Evolutionary conservation across 2,329 filamentous ascomycete genomes (phyloP), one percentile per base, ranked within the genome.

Genomic region (Hypoxylon sp.): DNA sequence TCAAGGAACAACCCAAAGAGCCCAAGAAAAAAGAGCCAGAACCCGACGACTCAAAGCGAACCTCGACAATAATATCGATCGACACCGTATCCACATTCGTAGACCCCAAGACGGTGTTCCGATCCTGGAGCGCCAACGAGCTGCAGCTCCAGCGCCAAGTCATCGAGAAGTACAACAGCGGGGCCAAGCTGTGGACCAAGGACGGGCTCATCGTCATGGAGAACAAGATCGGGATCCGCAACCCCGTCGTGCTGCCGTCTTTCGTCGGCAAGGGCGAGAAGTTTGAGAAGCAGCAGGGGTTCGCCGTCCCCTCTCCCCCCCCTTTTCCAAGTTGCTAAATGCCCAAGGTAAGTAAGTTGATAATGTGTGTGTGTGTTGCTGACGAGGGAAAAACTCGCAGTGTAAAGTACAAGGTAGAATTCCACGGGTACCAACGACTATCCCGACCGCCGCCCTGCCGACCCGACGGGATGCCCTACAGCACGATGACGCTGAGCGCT

Each of bases 81-180:
- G n/a, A 20, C 12, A 35, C 17, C 6, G 11, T 7, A 1, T 11
- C 17, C 17, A 34, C n/a, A n/a, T 19, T 30, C 12, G 17, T 38
- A 12, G 44, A 34, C 4, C 20, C 26, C 1, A 20, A 11, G 6
- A 19, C 7, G 7, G 29, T 40, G 7, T 45, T 40, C 32, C 25
- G 29, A 19, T 3, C 3, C 4, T 58, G 55, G 51, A 2, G 38
- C 1, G 55, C 55, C 13, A 7, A 19, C 7, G 47, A 59, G 8
- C 51, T 59, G 35, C 7, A 40, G 9, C 19, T 32, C n/a, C 55
- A 59, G 19, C 36, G 51, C 11, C 11, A 43, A n/a, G 51, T 56
- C 21, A 56, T 59, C 29, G 43, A 49, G n/a, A 49, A 50, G 19
- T 59, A 59, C 23, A 45, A 36, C 15, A 20, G 36, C 5, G 55